Conservation (phyloP, 176 grass and related monocot genomes). For the Neostapfia colusana region DNA sequence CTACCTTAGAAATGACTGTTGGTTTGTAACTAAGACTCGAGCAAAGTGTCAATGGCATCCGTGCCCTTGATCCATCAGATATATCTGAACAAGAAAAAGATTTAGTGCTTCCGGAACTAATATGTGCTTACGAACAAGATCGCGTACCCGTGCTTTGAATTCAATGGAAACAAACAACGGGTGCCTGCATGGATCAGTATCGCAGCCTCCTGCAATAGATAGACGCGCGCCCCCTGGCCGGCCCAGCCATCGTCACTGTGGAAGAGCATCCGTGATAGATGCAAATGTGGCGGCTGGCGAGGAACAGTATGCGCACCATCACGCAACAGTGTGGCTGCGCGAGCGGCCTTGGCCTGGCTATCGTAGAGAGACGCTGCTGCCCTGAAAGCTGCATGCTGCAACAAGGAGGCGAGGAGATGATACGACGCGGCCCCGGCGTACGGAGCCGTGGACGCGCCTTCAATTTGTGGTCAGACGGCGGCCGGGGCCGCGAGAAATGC, state of each 20-base stretch:
- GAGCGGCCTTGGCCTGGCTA: background rate
- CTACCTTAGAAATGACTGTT: background rate
- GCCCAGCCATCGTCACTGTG: background rate
- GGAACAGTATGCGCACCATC: conserved; percentile 37
- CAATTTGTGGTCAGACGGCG: background rate
- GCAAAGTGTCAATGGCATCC: background rate
- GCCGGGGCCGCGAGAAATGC: background rate
- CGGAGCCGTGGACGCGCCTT: background rate
- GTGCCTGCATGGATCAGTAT: background rate
- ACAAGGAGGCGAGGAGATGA: conserved; percentile 12
- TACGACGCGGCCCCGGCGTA: background rate
- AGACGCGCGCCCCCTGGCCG: background rate
- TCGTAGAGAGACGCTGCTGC: background rate
- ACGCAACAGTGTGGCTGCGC: background rate
- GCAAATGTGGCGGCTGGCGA: background rate
- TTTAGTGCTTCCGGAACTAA: too few species aligned
- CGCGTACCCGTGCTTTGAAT: background rate
- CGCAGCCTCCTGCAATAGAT: background rate
- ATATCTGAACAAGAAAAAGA: background rate
- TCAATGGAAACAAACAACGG: background rate
- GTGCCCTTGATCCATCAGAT: background rate
- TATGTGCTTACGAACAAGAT: background rate
- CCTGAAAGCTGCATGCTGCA: background rate
- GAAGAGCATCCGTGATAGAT: conserved; percentile 5
- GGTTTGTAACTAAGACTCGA: background rate